Conservation (phyloP, 768 basidiomycete genomes). For the Solioccasus polychromus region DNA sequence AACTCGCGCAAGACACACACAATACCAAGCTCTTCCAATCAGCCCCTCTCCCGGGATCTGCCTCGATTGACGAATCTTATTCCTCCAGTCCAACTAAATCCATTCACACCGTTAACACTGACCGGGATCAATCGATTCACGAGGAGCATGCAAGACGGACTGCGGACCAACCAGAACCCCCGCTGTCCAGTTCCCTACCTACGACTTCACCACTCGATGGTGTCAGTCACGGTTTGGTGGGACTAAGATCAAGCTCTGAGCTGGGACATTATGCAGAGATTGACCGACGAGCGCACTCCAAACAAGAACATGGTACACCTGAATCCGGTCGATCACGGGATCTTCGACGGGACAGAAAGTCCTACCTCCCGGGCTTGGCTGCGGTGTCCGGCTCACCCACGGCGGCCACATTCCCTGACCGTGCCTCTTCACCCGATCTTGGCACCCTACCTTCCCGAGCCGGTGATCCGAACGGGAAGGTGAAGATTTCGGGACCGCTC, state of each 20-base stretch:
- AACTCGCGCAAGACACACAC: conserved; percentile 49
- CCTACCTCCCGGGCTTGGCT: conserved; percentile 59
- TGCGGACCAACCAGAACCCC: conserved; percentile 51
- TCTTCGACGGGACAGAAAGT: conserved; percentile 52
- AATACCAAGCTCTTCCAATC: conserved; percentile 61
- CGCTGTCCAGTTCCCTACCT: conserved; percentile 62
- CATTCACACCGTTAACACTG: conserved; percentile 42
- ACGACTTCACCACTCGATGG: conserved; percentile 43
- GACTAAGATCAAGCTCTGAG: conserved; percentile 71
- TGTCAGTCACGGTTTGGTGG: conserved; percentile 27
- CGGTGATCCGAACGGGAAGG: conserved; percentile 57
- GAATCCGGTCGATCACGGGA: conserved; percentile 54
- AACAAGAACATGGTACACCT: conserved; percentile 46
- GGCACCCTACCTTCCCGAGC: conserved; percentile 46
- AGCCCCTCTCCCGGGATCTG: conserved; percentile 30
- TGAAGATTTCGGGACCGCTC: conserved; percentile 88
- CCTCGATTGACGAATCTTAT: conserved; percentile 23
- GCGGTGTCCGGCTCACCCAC: conserved; percentile 48
- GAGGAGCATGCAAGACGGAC: conserved; percentile 36
- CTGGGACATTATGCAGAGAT: conserved; percentile 78
- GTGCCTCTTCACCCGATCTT: conserved; percentile 48
- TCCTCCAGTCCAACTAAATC: conserved; percentile 57
- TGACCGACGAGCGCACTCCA: conserved; percentile 33
- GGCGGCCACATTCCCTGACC: conserved; percentile 33
- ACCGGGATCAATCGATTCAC: conserved; percentile 19